A percentile compares a stretch with the other conserved stretches of the same genome.
phyloP scores from a whole-genome alignment of 1,139 yeast genomes.

The Arxiozyma telluris region DNA sequence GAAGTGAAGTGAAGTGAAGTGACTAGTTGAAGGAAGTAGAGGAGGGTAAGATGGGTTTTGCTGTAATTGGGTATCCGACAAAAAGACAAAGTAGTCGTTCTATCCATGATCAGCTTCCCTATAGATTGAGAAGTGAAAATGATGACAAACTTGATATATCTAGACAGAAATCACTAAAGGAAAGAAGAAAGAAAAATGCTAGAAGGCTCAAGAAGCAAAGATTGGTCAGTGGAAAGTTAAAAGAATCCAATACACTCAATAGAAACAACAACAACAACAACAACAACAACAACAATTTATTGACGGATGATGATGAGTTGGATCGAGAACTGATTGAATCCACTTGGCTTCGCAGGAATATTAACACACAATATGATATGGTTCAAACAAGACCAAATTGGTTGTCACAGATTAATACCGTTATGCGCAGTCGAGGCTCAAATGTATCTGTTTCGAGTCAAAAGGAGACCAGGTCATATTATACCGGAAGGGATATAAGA shows the following conservation, averaged over 20 bases:
- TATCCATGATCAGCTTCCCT: neutral
- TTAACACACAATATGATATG: neutral
- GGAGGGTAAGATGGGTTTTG: constrained; percentile 10
- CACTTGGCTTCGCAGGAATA: neutral
- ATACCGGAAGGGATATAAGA: neutral
- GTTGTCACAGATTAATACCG: neutral
- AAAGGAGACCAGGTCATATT: no score
- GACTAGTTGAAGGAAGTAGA: no score
- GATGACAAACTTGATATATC: neutral
- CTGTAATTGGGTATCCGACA: constrained; percentile 12
- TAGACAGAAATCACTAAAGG: neutral
- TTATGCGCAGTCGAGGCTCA: neutral
- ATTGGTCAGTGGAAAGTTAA: no score
- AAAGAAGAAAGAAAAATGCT: neutral
- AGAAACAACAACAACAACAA: no score
- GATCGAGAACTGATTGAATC: neutral
- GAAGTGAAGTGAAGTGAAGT: no score
- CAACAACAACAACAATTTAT: no score
- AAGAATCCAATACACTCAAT: neutral
- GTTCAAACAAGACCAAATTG: neutral
- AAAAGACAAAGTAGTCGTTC: neutral
- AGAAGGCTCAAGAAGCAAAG: neutral
- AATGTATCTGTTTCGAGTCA: neutral
- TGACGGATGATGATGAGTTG: neutral
- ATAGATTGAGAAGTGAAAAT: neutral